Evolutionary conservation across 257 asterid genomes (phyloP), one percentile per base, ranked within the genome.

Genomic region (Solanum tarijense): DNA sequence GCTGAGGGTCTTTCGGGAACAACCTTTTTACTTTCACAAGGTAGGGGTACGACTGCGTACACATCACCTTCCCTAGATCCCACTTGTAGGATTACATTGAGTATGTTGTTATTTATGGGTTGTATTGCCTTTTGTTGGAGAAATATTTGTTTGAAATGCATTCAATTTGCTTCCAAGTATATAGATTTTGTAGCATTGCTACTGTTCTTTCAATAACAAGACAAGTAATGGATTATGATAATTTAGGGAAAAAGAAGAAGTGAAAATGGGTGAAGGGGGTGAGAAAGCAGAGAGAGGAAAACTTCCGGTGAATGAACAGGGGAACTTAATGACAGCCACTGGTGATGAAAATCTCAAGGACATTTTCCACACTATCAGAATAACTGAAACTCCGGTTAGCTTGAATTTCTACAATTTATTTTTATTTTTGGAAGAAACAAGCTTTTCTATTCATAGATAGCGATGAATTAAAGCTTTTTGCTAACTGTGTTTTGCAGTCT

Each of bases 331-430:
- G 18, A 91, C 88, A 16, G 98, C 98, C 27, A 87, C 90, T 18
- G 81, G 89, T 55, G 98, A 96, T 38, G 98, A 96, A 39, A 90
- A 88, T 85, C 96, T 96, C 55, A 92, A 86, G 79, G 93, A 96
- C 46, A 91, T 95, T 85, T 92, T 94, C 88, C 94, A 90, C 87
- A 89, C 88, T 78, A 93, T 96, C 93, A 95, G 92, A 91, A 90
- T 90, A 69, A 91, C 94, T 23, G 93, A 92, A 89, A 87, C 87
- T 79, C 93, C 94, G 41, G 98, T 94, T 87, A 92, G 92, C 87
- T 82, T 72, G 83, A 60, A 2, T 62, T 86, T 14, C 66, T 58
- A 58, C 66, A 58, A 55, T 55, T 20, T 55, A 4, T 41, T 43
- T 3, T 16, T 48, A 14, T 85, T 62, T 58, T n/a, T 60, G 32